Evolutionary conservation across 805 yeast genomes (phyloP), one percentile per base, ranked within the genome.

Genomic region (Hanseniaspora meyeri): DNA sequence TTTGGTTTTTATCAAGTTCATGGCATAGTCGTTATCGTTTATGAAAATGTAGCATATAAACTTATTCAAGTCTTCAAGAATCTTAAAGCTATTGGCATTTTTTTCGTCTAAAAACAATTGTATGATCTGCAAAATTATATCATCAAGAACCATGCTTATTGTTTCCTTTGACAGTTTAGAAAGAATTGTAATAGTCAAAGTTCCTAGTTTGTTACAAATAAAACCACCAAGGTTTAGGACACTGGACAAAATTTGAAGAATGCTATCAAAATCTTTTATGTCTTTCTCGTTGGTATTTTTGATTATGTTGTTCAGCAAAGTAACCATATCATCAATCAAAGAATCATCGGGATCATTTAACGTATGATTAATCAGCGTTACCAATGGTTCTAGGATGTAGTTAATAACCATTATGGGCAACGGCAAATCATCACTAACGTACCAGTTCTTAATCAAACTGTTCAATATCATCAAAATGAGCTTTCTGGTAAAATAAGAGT

Each of bases 21-120:
- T 69, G 39, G 87, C 81, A 17, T 81, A 81, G 8, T 67, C 67
- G 0, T 93, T 81, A 40, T 89, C 81, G 1, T 75, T 66, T 40
- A 79, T 70, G 3, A 87, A 79, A 64, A 91, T 72, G 59, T 81
- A 78, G 62, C 93, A 85, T 64, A 89, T 81, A 4, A 93, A 87
- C 61, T 81, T 73, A 11, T 87, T 72, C 60, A 91, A 73, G 63
- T 86, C 87, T 61, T 88, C 95, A 19, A 84, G 77, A 0, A 95
- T 82, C 3, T 84, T 72, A 4, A 87, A 74, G 60, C 84, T 87
- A 59, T 79, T 76, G 0, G 32, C 46, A 17, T 53, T 53, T 2
- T 9, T n/a, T 10, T 95, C 87, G 1, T 76, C 65, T 0, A 80
- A 65, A 12, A 93, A 74, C 62, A 95, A 77, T 38, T 71, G 68